phyloP scores from a whole-genome alignment of 225 moss, liverwort and hornwort genomes.

The Antitrichia curtipendula region DNA sequence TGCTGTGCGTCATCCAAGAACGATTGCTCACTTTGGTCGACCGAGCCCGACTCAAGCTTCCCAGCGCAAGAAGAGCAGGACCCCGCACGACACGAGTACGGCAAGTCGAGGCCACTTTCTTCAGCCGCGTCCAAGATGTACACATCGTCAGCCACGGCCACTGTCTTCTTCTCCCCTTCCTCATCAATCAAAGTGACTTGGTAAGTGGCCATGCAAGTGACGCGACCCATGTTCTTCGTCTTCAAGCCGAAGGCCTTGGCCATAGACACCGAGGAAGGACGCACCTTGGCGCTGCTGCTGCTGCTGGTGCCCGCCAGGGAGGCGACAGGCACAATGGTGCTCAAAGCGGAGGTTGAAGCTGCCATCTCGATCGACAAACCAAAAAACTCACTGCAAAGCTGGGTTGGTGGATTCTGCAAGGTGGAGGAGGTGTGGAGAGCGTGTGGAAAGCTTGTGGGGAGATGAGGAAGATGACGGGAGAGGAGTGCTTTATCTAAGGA shows the following conservation, averaged over 20 bases:
- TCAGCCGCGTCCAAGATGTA: constrained; percentile 25
- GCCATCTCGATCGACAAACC: neutral
- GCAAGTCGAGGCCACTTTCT: neutral
- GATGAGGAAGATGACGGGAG: neutral
- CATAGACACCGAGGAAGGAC: constrained; percentile 1
- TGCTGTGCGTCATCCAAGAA: constrained; percentile 4
- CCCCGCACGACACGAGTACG: constrained; percentile 31
- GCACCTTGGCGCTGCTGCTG: neutral
- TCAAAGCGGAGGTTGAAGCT: neutral
- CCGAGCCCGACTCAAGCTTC: neutral
- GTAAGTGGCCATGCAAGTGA: constrained; percentile 19
- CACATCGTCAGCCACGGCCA: neutral
- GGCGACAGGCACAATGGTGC: neutral
- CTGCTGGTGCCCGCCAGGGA: neutral
- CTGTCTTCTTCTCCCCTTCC: neutral
- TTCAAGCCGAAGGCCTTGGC: constrained; percentile 13
- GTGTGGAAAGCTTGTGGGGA: neutral
- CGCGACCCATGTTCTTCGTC: neutral
- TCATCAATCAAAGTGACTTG: constrained; percentile 3
- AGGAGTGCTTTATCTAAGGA: neutral
- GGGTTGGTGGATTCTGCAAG: neutral
- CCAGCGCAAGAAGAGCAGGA: constrained; percentile 32
- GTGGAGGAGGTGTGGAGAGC: neutral
- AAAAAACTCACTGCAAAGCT: neutral
- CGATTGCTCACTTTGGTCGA: constrained; percentile 14